Evolutionary conservation across 352 stramenopile genomes (phyloP), one percentile per base, ranked within the genome.

Genomic region (Globisporangium perplexum): DNA sequence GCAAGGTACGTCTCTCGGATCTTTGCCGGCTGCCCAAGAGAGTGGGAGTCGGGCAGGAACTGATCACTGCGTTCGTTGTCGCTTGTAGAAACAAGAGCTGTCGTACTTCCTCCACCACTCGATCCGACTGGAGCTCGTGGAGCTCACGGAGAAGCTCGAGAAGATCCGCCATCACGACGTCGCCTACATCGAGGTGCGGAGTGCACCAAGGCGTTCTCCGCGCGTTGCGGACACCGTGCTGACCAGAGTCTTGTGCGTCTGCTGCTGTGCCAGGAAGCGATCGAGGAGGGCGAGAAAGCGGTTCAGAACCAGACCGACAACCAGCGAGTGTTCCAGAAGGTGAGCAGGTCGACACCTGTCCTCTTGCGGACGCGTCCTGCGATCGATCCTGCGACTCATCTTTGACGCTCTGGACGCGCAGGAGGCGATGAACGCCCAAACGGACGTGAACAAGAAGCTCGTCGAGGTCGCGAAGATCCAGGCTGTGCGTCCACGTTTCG

Each of bases 391-490:
- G 31, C 15, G 31, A 15, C 31, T 12, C 31, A 7, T 36, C 12
- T 12, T 11, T 36, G 31, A 36, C 31, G 33, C 33, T 39, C 33
- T 39, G 33, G 14, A 39, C 33, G 33, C 12, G 10, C 23, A 77
- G 60, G 58, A 86, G 48, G 66, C 73, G 11, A 74, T 72, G 66
- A 71, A 64, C 28, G 66, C 71, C 1, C 80, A 91, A 51, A 73
- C 66, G 6, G 63, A 86, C 28, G 72, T 87, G 47, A 85, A 87
- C 62, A 69, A 69, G 30, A 60, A 86, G 30, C 66, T 92, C 7
- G 73, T 89, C 8, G 73, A 87, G 64, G 71, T 75, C 30, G 76
- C 76, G 2, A 83, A 85, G 31, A 60, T 90, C 1, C 78, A 90
- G 53, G 66, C 69, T 30, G 78, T 90, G 73, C 48, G 72, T 60